Evolutionary conservation across 441 rosid species (phyloP).

Genomic region (Macaranga tanarius): DNA sequence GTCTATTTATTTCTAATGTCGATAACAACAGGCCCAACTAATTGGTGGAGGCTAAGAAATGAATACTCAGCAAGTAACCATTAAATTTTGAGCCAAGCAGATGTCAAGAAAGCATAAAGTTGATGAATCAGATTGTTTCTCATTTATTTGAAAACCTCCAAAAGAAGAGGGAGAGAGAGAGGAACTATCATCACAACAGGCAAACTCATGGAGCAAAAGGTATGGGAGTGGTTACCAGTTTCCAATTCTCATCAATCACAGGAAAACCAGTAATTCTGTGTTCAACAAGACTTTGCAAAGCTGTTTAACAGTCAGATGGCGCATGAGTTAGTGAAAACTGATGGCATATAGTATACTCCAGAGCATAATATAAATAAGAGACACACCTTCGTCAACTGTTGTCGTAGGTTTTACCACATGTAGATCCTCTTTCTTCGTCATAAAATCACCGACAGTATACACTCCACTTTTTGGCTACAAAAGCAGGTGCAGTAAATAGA

Average conservation of each 20-base stretch:
- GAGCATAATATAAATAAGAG: slow-evolving; percentile 1
- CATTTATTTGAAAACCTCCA: not conserved
- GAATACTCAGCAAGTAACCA: not conserved
- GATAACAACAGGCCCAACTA: not conserved
- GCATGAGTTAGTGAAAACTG: not conserved
- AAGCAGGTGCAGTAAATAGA: not conserved
- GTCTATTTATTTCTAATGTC: too few species aligned
- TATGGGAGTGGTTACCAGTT: slow-evolving; percentile 49
- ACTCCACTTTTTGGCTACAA: slow-evolving; percentile 66
- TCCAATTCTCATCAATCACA: slow-evolving; percentile 81
- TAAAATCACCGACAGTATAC: slow-evolving; percentile 87
- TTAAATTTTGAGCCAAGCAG: not conserved
- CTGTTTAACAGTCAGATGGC: slow-evolving; percentile 34
- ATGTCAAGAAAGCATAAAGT: not conserved
- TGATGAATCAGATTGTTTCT: not conserved
- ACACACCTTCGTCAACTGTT: slow-evolving; percentile 77
- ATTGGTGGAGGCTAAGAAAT: not conserved
- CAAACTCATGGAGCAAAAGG: not conserved
- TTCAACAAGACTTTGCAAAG: slow-evolving; percentile 71
- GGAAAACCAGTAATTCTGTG: slow-evolving; percentile 89
- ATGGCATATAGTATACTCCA: not conserved
- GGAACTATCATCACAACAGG: not conserved
- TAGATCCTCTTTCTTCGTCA: slow-evolving; percentile 71
- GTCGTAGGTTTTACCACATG: slow-evolving; percentile 78
- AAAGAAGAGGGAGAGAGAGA: not conserved